phyloP scores from a whole-genome alignment of 2,329 filamentous ascomycete genomes.

The Hypoxylon sp. region DNA sequence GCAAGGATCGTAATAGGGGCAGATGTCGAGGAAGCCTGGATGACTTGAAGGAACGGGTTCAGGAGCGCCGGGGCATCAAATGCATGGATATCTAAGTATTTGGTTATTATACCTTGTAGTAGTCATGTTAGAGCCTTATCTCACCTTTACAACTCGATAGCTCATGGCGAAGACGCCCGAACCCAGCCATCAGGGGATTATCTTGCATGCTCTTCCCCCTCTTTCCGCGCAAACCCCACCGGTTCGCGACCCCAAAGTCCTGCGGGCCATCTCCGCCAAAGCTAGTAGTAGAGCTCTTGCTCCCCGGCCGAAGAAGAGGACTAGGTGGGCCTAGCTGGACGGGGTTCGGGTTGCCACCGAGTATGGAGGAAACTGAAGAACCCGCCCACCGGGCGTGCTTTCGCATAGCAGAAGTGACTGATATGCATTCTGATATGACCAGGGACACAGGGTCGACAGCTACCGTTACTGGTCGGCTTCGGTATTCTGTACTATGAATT shows the following conservation, averaged over 20 bases:
- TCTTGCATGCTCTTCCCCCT: slow-evolving; percentile 98
- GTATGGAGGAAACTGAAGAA: slow-evolving; percentile 94
- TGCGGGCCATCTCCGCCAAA: slow-evolving; percentile 59
- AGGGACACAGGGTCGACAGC: slow-evolving; percentile 91
- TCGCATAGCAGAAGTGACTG: slow-evolving; percentile 97
- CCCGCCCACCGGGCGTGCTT: slow-evolving; percentile 97
- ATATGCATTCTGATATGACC: slow-evolving; percentile 98
- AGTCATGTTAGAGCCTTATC: slow-evolving; percentile 27
- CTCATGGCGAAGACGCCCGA: slow-evolving; percentile 89
- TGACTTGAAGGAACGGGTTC: slow-evolving; percentile 95
- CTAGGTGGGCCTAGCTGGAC: slow-evolving; percentile 66
- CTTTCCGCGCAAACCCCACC: slow-evolving; percentile 95
- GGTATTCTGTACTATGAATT: slow-evolving; percentile 67
- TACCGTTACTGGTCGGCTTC: slow-evolving; percentile 76
- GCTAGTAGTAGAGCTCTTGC: slow-evolving; percentile 57
- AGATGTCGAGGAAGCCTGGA: slow-evolving; percentile 94
- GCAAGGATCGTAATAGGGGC: slow-evolving; percentile 96
- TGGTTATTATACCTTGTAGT: slow-evolving; percentile 45
- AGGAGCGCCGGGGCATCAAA: slow-evolving; percentile 93
- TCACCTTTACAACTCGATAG: slow-evolving; percentile 85
- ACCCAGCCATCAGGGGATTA: slow-evolving; percentile 95
- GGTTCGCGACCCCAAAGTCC: slow-evolving; percentile 76
- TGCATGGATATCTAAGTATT: slow-evolving; percentile 76
- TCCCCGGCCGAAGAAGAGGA: slow-evolving; percentile 57
- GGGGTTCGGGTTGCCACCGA: slow-evolving; percentile 79